Conservation (phyloP, 306 rosid genomes). For the Trifolium pratense region DNA sequence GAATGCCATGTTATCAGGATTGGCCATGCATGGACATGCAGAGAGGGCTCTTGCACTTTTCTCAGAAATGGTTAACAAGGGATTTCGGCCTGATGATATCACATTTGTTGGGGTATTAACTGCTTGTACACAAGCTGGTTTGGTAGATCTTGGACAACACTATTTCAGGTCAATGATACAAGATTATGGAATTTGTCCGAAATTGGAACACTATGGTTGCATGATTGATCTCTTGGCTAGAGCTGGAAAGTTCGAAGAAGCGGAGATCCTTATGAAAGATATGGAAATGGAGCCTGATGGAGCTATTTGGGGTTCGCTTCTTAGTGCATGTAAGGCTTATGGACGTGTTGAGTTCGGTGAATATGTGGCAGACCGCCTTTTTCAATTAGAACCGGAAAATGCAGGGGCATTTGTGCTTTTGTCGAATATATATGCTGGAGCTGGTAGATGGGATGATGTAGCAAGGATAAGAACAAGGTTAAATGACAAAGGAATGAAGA, state of each 20-base stretch:
- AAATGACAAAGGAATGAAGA: constrained; percentile 79
- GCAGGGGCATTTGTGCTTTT: constrained; percentile 72
- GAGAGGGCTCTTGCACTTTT: constrained; percentile 62
- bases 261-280: constrained; percentile 55
- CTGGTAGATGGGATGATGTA: constrained; percentile 84
- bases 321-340: constrained; percentile 75
- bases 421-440: constrained; percentile 84
- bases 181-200: constrained; percentile 59
- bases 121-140: constrained; percentile 81
- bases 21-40: constrained; percentile 72
- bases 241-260: constrained; percentile 78
- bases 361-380: constrained; percentile 64
- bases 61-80: constrained; percentile 55
- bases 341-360: constrained; percentile 68
- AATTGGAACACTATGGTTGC: constrained; percentile 83
- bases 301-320: constrained; percentile 89
- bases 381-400: constrained; percentile 73
- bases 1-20: constrained; percentile 89
- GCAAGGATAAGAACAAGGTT: constrained; percentile 75
- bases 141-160: constrained; percentile 63
- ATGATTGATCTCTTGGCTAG: constrained; percentile 75
- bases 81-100: constrained; percentile 69
- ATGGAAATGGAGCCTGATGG: constrained; percentile 89
- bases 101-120: constrained; percentile 83
- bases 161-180: constrained; percentile 63